Evolutionary conservation across 2,329 filamentous ascomycete species (phyloP), one percentile per base, ranked within the genome.

Genomic region (Sporothrix curviconia): DNA sequence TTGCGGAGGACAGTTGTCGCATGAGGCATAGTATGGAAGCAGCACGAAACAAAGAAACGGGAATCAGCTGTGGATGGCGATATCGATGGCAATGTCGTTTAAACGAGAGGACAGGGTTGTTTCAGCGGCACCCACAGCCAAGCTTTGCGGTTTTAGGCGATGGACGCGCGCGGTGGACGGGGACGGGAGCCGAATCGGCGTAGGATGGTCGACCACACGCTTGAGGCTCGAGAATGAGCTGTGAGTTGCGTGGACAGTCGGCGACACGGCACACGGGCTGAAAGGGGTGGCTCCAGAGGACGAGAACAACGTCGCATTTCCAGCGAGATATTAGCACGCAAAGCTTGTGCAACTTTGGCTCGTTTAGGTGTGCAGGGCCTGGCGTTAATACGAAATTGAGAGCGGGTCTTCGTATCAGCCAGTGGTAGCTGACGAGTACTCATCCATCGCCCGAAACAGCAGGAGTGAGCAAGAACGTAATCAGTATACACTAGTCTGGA

Each of bases 21-120:
- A 61, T 62, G 61, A 52, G 59, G 61, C 61, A 62, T 61, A 32
- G 47, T 30, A n/a, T 36, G 25, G 47, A 43, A 47, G 28, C 14
- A 25, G 17, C 22, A 37, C n/a, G 42, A 12, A 15, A 19, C 22
- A 11, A 42, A 14, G n/a, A 22, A 43, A 24, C 7, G 32, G n/a
- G 32, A 37, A 54, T 25, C 12, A 32, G 32, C n/a, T 28, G 30
- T 22, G 24, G 32, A 28, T 30, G 34, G 36, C 46, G 25, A 17
- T 30, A 56, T 54, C 39, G n/a, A 30, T 24, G n/a, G 42, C 47
- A 4, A 34, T 19, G 22, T 36, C 25, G 28, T 9, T 28, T 14
- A 58, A 61, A 58, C 37, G 55, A 62, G 42, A 24, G 52, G 44
- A 50, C 43, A 40, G 59, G 56, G 54, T 54, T n/a, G n/a, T n/a